These are phyloP conservation scores for Wickerhamiella occidentalis DNA, from an alignment of 805 yeast species.

Conservation along the genomic window DNA sequence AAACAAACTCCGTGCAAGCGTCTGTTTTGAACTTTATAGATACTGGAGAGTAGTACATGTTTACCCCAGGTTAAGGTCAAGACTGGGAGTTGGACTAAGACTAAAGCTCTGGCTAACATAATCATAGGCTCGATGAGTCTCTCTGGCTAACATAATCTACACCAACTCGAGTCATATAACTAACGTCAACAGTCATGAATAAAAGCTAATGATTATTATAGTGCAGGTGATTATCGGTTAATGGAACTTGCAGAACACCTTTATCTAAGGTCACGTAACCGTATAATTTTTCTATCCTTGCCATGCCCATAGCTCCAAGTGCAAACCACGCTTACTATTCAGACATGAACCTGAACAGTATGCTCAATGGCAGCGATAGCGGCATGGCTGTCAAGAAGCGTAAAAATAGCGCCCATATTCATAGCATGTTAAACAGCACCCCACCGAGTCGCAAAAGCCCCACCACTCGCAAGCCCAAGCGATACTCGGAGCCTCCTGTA, in stretches of 20 bases:
- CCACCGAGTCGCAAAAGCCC: constrained; percentile 2
- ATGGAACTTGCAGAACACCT: not conserved
- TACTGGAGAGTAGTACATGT: not conserved
- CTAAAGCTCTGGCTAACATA: too few species aligned
- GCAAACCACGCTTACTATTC: constrained; percentile 2
- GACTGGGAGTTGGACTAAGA: too few species aligned
- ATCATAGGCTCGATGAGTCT: too few species aligned
- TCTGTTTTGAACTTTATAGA: constrained; percentile 4
- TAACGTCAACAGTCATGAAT: too few species aligned
- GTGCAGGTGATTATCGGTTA: constrained; percentile 1
- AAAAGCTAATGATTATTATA: not conserved
- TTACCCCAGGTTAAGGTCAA: not conserved
- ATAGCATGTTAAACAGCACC: constrained; percentile 2
- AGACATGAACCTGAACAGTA: constrained; percentile 9
- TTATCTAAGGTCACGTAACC: not conserved
- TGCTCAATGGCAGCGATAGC: constrained; percentile 7
- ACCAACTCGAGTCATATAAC: too few species aligned
- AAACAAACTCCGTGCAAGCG: not conserved
- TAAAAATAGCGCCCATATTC: constrained; percentile 6
- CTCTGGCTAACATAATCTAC: too few species aligned
- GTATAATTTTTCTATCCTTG: not conserved
- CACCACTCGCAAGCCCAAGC: constrained; percentile 4
- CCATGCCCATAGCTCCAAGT: not conserved
- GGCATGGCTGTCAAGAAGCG: constrained; percentile 1
- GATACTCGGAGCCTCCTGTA: constrained; percentile 8